Evolutionary conservation across 768 basidiomycete species (phyloP).

Genomic region (Rubroboletus pulcherrimus): DNA sequence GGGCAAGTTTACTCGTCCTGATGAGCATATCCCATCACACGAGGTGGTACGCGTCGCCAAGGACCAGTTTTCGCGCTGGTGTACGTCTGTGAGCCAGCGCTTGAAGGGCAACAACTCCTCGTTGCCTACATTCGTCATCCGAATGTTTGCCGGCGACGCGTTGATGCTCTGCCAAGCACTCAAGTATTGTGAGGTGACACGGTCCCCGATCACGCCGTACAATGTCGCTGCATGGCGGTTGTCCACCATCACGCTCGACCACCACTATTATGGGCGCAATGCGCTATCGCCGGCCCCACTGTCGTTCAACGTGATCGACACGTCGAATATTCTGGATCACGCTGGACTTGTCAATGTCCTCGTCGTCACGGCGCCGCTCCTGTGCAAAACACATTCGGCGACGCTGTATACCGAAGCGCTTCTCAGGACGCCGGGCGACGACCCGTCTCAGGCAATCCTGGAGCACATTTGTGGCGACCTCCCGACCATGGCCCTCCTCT

Average conservation of each 20-base stretch:
- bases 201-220: conserved; percentile 16
- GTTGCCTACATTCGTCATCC: conserved; percentile 20
- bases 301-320: conserved; percentile 32
- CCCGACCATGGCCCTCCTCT: conserved; percentile 21
- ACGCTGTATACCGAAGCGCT: conserved; percentile 29
- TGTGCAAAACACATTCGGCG: conserved; percentile 17
- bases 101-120: conserved; percentile 13
- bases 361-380: conserved; percentile 20
- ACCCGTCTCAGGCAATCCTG: conserved; percentile 12
- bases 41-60: conserved; percentile 16
- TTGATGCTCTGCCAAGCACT: conserved; percentile 23
- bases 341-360: conserved; percentile 27
- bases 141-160: conserved; percentile 30
- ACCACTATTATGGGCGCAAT: conserved; percentile 12
- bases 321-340: conserved; percentile 28
- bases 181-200: conserved; percentile 10
- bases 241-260: conserved; percentile 21
- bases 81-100: conserved; percentile 12
- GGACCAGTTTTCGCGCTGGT: conserved; percentile 27
- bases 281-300: conserved; percentile 16
- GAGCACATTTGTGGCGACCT: conserved; percentile 25
- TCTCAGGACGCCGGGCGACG: conserved; percentile 6
- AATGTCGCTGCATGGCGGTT: conserved; percentile 22
- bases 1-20: background rate
- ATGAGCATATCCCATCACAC: background rate